A percentile compares a stretch with the other conserved stretches of the same genome.
These are phyloP conservation scores for Eremothecium gossypii DNA, from an alignment of 1,139 yeast genomes.

Conservation along the genomic window DNA sequence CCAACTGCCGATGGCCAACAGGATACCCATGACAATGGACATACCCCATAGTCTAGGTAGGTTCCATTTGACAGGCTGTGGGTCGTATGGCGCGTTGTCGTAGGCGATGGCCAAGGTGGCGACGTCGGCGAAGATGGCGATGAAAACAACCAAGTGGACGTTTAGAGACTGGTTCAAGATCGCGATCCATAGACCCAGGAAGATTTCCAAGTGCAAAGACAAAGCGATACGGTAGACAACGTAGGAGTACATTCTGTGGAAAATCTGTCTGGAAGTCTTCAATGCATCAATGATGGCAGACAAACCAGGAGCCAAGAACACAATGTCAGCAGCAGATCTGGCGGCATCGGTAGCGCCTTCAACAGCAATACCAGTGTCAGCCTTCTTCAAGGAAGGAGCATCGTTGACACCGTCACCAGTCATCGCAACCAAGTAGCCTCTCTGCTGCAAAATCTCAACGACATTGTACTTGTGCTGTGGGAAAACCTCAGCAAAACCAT, in stretches of 20 bases:
- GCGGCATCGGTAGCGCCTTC: slow-evolving; percentile 97
- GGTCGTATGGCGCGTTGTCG: slow-evolving; percentile 97
- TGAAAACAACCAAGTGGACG: slow-evolving; percentile 83
- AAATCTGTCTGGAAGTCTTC: slow-evolving; percentile 91
- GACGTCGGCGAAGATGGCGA: slow-evolving; percentile 93
- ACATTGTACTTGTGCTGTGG: slow-evolving; percentile 94
- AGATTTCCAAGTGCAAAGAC: slow-evolving; percentile 84
- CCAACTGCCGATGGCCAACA: slow-evolving; percentile 88
- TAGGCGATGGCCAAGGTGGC: slow-evolving; percentile 93
- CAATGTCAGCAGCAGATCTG: slow-evolving; percentile 93
- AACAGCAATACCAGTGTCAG: slow-evolving; percentile 95
- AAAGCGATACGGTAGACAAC: slow-evolving; percentile 95
- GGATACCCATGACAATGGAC: slow-evolving; percentile 73
- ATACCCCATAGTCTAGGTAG: slow-evolving; percentile 95
- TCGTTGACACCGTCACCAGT: slow-evolving; percentile 98
- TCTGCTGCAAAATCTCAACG: slow-evolving; percentile 44
- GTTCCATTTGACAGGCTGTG: slow-evolving; percentile 97
- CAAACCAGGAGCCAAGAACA: slow-evolving; percentile 92
- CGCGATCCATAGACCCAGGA: slow-evolving; percentile 91
- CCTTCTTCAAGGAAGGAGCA: slow-evolving; percentile 93
- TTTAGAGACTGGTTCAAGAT: slow-evolving; percentile 75
- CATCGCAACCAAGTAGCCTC: slow-evolving; percentile 96
- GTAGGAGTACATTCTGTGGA: slow-evolving; percentile 97
- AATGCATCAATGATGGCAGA: slow-evolving; percentile 91
- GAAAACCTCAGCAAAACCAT: slow-evolving; percentile 96